Base-by-base conservation (phyloP, 31 red algal species). In the Endocladia muricata region DNA sequence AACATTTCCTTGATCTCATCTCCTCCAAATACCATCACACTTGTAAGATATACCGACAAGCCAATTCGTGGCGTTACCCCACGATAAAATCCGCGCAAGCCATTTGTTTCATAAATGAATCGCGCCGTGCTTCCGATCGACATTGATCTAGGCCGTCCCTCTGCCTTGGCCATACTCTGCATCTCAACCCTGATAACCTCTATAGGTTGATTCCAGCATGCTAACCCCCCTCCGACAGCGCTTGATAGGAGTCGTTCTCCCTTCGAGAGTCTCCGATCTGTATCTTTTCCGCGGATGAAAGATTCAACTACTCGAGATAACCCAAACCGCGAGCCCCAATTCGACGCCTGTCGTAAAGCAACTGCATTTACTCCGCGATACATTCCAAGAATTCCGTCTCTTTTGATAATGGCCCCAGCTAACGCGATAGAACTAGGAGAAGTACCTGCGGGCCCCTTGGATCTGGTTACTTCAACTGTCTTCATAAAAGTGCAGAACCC, bases 401-500 rank as follows among this genome's bases (percentile, higher is more conserved):
- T 52, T 40, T 23, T 48, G 28, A 85, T 54, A 36, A 85, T 67
- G 4, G 79, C 82, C 9, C 59, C 71, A 21, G 89, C 76, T 56
- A 96, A 68, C 15, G 48, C 28, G 36, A 81, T 41, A 0, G 86
- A 74, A 37, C 58, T 68, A 38, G 65, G 39, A 22, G 55, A 60
- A 37, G 21, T 47, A 15, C 58, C 82, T 26, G 49, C 40, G 2
- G 66, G 86, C 0, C 77, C 37, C 42, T 90, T 76, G 37, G 81
- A 47, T 23, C 93, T 42, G 6, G 93, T 96, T 5, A 96, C 93
- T 58, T 90, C 85, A 57, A 90, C 93, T 28, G 93, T 96, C 75
- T 96, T 96, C 93, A 96, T 96, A 28, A 90, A 91, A 33, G 86
- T 91, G 42, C 93, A 96, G 59, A 90, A 81, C 22, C 93, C 93